Evolutionary conservation across 1,139 yeast genomes (phyloP).

Genomic region (Citeromyces siamensis): DNA sequence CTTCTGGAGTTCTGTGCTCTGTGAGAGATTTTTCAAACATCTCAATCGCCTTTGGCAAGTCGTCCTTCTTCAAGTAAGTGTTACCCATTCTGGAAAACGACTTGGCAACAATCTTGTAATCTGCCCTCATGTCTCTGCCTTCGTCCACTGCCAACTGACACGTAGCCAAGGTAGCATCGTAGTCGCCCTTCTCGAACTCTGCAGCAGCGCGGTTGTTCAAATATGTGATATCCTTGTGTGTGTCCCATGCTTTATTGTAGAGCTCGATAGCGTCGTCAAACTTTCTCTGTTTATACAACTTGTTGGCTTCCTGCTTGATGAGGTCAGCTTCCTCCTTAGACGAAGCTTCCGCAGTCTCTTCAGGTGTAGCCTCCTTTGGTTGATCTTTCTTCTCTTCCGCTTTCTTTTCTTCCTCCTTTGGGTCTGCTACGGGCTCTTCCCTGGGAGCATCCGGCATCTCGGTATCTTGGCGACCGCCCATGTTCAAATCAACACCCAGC

Average conservation of each 20-base stretch:
- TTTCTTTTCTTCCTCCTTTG: slow-evolving; percentile 14
- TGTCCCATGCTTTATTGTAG: slow-evolving; percentile 81
- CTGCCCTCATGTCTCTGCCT: slow-evolving; percentile 86
- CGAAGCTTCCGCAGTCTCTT: slow-evolving; percentile 20
- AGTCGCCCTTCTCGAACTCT: slow-evolving; percentile 91
- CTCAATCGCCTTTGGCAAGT: slow-evolving; percentile 62
- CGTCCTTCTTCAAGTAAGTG: slow-evolving; percentile 62
- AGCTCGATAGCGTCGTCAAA: slow-evolving; percentile 88
- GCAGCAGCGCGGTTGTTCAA: slow-evolving; percentile 97
- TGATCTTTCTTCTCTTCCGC: slow-evolving; percentile 13
- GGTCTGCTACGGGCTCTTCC: slow-evolving; percentile 9
- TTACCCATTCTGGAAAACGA: slow-evolving; percentile 89
- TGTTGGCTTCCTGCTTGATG: slow-evolving; percentile 79
- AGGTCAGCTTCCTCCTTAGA: slow-evolving; percentile 55
- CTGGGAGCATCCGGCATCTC: slow-evolving; percentile 13
- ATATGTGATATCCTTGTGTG: slow-evolving; percentile 78
- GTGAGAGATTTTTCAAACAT: slow-evolving; percentile 85
- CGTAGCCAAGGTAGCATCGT: slow-evolving; percentile 70
- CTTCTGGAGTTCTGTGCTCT: slow-evolving; percentile 95
- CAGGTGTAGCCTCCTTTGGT: slow-evolving; percentile 18
- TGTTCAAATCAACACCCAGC: slow-evolving; percentile 70
- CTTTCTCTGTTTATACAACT: slow-evolving; percentile 71
- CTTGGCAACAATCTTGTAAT: slow-evolving; percentile 85
- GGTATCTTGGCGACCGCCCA: slow-evolving; percentile 16
- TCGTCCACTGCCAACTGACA: slow-evolving; percentile 76